These are phyloP conservation scores for Hyphodiscus hymeniophilus DNA, from an alignment of 495 filamentous ascomycete genomes.

Conservation along the genomic window DNA sequence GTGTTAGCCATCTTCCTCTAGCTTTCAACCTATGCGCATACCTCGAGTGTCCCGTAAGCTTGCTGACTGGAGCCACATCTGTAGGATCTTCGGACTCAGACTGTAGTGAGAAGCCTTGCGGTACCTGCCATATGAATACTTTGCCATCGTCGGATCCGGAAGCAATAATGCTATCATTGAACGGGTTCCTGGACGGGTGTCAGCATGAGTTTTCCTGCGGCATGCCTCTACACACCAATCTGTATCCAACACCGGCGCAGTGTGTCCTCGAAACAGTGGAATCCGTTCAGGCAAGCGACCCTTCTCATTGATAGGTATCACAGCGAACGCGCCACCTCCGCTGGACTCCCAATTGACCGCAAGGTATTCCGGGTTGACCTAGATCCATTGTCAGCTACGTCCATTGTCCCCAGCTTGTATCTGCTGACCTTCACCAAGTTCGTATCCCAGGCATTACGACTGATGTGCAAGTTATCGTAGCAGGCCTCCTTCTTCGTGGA, in stretches of 20 bases:
- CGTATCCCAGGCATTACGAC: conserved; percentile 97
- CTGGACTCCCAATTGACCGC: conserved; percentile 98
- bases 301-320: conserved; percentile 82
- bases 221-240: conserved; percentile 54
- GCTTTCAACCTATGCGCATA: conserved; percentile 14
- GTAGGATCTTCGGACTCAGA: conserved; percentile 74
- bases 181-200: conserved; percentile 65
- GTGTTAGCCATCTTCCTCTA: conserved; percentile 4
- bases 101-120: conserved; percentile 74
- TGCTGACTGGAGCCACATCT: conserved; percentile 73
- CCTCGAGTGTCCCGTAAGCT: conserved; percentile 68
- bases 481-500: conserved; percentile 84
- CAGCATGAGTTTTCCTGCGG: conserved; percentile 19
- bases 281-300: conserved; percentile 88
- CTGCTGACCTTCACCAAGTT: conserved; percentile 83
- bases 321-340: conserved; percentile 94
- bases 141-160: conserved; percentile 96
- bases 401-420: neutral
- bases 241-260: conserved; percentile 89
- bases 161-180: conserved; percentile 86
- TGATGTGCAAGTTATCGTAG: conserved; percentile 93
- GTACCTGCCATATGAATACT: conserved; percentile 93
- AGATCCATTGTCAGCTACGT: conserved; percentile 12
- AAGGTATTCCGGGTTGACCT: conserved; percentile 94
- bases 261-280: conserved; percentile 92